Percentiles rank a stretch among this genome's conserved stretches.
phyloP scores from a whole-genome alignment of 2,329 filamentous ascomycete species.

The Dactylonectria macrodidyma region DNA sequence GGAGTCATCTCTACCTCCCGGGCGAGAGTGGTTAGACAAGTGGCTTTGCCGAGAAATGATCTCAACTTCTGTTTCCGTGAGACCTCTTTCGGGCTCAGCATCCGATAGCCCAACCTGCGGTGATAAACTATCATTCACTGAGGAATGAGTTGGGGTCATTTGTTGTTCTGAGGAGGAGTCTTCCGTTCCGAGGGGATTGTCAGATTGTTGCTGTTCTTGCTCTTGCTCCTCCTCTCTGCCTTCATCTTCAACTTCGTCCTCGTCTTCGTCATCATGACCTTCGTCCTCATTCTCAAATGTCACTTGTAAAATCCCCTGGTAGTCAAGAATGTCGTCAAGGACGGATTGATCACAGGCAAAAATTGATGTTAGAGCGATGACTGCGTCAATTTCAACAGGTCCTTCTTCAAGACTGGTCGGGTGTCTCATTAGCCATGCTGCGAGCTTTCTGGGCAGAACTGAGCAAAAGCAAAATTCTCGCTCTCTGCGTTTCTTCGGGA shows the following conservation, averaged over 20 bases:
- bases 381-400: conserved; percentile 16
- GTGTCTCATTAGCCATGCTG: conserved; percentile 32
- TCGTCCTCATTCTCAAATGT: conserved; percentile 27
- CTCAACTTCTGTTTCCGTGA: conserved; percentile 17
- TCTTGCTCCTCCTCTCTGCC: conserved; percentile 12
- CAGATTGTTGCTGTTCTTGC: background rate
- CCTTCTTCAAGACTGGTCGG: background rate
- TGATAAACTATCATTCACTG: background rate
- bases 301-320: conserved; percentile 36
- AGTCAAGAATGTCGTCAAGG: conserved; percentile 30
- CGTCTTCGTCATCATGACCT: background rate
- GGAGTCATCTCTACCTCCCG: background rate
- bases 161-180: conserved; percentile 14
- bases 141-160: conserved; percentile 22
- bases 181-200: background rate
- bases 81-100: conserved; percentile 1
- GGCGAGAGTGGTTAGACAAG: conserved; percentile 14
- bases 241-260: background rate
- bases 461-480: conserved; percentile 37
- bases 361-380: conserved; percentile 34
- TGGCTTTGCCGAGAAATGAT: conserved; percentile 10
- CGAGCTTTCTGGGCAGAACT: conserved; percentile 33
- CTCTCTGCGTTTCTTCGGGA: conserved; percentile 19
- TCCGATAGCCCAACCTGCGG: background rate
- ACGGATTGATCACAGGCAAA: conserved; percentile 27